Percentiles rank a stretch among this genome's conserved stretches.
These are phyloP conservation scores for Haplosporangium gracile DNA, from an alignment of 192 early-diverging fungal genomes.

Conservation along the genomic window DNA sequence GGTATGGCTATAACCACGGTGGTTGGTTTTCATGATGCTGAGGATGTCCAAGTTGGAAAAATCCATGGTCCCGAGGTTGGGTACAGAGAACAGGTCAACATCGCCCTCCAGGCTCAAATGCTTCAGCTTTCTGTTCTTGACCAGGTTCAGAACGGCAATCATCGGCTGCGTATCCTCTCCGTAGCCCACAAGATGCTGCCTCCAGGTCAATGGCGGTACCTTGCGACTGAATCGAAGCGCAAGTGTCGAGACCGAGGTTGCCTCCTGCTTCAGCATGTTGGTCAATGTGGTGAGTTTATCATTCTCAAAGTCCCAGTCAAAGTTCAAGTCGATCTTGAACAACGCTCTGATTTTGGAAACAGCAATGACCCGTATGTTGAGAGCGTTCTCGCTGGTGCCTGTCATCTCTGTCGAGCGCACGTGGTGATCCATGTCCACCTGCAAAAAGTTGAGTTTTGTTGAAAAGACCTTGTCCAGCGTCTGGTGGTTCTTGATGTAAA, in stretches of 20 bases:
- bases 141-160: constrained; percentile 17
- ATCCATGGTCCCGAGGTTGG: constrained; percentile 47
- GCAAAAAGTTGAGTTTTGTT: constrained; percentile 16
- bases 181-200: background rate
- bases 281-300: constrained; percentile 7
- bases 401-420: constrained; percentile 12
- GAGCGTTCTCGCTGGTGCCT: constrained; percentile 1
- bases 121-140: constrained; percentile 34
- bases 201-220: constrained; percentile 19
- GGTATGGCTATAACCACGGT: constrained; percentile 13
- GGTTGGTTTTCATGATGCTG: constrained; percentile 38
- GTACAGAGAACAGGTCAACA: constrained; percentile 33
- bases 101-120: constrained; percentile 40
- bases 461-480: constrained; percentile 26
- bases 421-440: constrained; percentile 9
- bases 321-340: constrained; percentile 31
- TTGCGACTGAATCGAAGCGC: constrained; percentile 23
- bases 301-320: constrained; percentile 38
- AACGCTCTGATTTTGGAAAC: constrained; percentile 24
- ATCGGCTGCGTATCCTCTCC: constrained; percentile 28
- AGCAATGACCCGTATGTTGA: constrained; percentile 16
- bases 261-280: constrained; percentile 7
- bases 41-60: constrained; percentile 43
- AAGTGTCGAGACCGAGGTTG: constrained; percentile 14
- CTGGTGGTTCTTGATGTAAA: constrained; percentile 16